Base-by-base conservation (phyloP, 495 filamentous ascomycete species). In the Penicillium simplicissimum region DNA sequence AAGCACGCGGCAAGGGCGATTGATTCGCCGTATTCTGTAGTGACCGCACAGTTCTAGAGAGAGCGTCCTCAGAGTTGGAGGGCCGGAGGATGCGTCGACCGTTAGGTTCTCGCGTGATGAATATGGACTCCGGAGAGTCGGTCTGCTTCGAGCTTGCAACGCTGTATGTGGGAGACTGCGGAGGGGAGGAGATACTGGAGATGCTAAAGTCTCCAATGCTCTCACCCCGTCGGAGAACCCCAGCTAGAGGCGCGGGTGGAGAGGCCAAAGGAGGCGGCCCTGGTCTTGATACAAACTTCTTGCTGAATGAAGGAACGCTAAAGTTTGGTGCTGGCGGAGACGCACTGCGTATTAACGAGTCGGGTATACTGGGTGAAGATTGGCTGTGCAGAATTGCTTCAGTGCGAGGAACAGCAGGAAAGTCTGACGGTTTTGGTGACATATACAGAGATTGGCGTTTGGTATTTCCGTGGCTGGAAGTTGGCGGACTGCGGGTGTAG, bases 261-360 rank as follows among this genome's bases (percentile, higher is more conserved):
- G 67, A 58, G 15, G 42, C 43, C 25, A 58, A 28, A 7, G 67
- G 61, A 11, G 35, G 51, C 4, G 61, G 58, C 4, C 67, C 70
- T 2, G 60, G 57, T 45, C 68, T 64, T 6, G 73, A 54, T 0
- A 72, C 67, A 42, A 78, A 80, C 54, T 77, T 74, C 62, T 72
- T 77, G 71, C 79, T 82, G 54, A 82, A 82, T 6, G 71, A 76
- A 15, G 81, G 81, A 28, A 83, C 80, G 57, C 81, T 83, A 55
- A 82, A 83, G 60, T 83, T 82, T 2, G 79, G 80, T 8, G 80
- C 74, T 21, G 79, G 72, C 1, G 75, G 73, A 0, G 79, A 81
- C 9, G 73, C 61, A 58, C 76, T 67, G 42, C 74, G 72, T n/a
- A 67, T 43, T 1, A 71, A 45, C 8, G 64, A 47, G 21, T 79